Conservation (phyloP, 2,329 filamentous ascomycete species). For the Neofusicoccum laricinum region DNA sequence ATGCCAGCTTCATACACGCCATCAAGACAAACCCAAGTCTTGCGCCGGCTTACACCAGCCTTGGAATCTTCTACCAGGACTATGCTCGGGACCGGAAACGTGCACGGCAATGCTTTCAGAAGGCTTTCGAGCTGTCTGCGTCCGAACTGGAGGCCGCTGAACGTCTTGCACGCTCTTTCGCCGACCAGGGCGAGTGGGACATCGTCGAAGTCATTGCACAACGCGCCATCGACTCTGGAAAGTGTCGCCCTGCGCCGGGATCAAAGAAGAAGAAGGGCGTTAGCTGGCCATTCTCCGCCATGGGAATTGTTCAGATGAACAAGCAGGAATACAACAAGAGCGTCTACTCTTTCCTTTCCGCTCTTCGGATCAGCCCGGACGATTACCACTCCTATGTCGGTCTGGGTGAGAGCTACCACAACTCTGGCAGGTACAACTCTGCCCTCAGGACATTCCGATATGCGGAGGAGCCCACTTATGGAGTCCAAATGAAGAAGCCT, state of each 20-base stretch:
- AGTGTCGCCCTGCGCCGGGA: slow-evolving; percentile 82
- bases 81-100: slow-evolving; percentile 84
- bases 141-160: slow-evolving; percentile 86
- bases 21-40: slow-evolving; percentile 84
- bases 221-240: slow-evolving; percentile 90
- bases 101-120: slow-evolving; percentile 90
- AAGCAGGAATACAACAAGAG: slow-evolving; percentile 87
- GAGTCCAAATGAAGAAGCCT: slow-evolving; percentile 51
- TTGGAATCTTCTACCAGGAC: slow-evolving; percentile 88
- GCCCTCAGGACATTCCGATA: slow-evolving; percentile 87
- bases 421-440: slow-evolving; percentile 89
- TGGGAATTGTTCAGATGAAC: slow-evolving; percentile 92
- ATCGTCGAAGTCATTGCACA: slow-evolving; percentile 90
- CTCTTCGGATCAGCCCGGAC: slow-evolving; percentile 74
- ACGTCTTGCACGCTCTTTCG: slow-evolving; percentile 79
- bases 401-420: slow-evolving; percentile 95
- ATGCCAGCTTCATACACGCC: slow-evolving; percentile 76
- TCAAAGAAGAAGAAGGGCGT: slow-evolving; percentile 92
- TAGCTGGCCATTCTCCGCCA: slow-evolving; percentile 92
- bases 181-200: slow-evolving; percentile 91
- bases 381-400: slow-evolving; percentile 97
- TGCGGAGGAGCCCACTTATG: slow-evolving; percentile 71
- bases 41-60: slow-evolving; percentile 84
- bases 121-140: slow-evolving; percentile 88
- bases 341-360: slow-evolving; percentile 87